Conservation (phyloP, 768 basidiomycete genomes). For the Phlegmacium glaucopus region DNA sequence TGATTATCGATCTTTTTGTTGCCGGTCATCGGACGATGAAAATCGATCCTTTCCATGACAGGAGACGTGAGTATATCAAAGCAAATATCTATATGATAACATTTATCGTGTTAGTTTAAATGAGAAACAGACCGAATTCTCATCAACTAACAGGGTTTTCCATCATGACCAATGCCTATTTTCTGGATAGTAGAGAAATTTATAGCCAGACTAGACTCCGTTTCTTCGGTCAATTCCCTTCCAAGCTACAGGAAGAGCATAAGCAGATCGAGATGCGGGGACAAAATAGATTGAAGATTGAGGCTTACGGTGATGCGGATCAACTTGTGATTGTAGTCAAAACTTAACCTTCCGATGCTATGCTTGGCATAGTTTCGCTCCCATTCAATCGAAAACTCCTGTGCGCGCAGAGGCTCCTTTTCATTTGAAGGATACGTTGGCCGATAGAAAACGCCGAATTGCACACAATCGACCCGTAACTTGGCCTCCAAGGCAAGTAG, state of each 20-base stretch:
- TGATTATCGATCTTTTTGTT: slow-evolving; percentile 32
- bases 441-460: slow-evolving; percentile 62
- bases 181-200: slow-evolving; percentile 55
- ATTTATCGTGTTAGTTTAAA: too few species aligned
- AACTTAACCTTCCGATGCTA: slow-evolving; percentile 50
- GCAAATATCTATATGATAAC: slow-evolving; percentile 58
- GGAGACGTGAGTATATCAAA: slow-evolving; percentile 69
- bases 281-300: background rate
- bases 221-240: slow-evolving; percentile 47
- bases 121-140: background rate
- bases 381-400: slow-evolving; percentile 72
- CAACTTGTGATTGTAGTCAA: slow-evolving; percentile 68
- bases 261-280: background rate
- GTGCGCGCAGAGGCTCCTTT: slow-evolving; percentile 29
- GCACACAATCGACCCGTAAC: slow-evolving; percentile 57
- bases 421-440: slow-evolving; percentile 26
- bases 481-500: slow-evolving; percentile 40
- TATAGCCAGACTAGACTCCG: slow-evolving; percentile 49
- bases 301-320: slow-evolving; percentile 55
- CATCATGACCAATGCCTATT: slow-evolving; percentile 61
- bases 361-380: slow-evolving; percentile 44
- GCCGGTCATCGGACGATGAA: slow-evolving; percentile 50
- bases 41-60: slow-evolving; percentile 53
- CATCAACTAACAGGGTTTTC: slow-evolving; percentile 54
- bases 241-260: slow-evolving; percentile 59